Percentiles rank a stretch among this genome's conserved stretches.
Evolutionary conservation across 345 rosid species (phyloP).

Genomic region (Citrus unshiu): DNA sequence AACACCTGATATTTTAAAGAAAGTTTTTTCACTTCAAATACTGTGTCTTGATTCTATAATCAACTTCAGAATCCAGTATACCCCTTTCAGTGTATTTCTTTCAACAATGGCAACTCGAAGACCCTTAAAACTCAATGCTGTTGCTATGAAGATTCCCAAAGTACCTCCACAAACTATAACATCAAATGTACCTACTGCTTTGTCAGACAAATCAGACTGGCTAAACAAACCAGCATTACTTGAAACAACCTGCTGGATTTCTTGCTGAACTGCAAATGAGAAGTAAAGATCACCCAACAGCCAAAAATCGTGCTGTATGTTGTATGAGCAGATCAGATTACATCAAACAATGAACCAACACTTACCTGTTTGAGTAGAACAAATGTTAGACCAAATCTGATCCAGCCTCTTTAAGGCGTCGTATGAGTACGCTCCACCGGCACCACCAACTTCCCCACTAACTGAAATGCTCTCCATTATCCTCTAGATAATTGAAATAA

Average conservation of each 20-base stretch:
- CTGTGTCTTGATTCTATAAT: constrained; percentile 7
- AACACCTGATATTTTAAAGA: constrained; percentile 19
- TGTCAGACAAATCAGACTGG: constrained; percentile 40
- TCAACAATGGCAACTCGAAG: constrained; percentile 79
- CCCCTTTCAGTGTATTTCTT: constrained; percentile 83
- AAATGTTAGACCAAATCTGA: constrained; percentile 67
- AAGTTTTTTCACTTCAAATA: constrained; percentile 3
- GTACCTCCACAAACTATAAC: constrained; percentile 93
- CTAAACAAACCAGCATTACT: constrained; percentile 44
- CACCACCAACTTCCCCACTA: constrained; percentile 84
- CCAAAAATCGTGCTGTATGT: background rate
- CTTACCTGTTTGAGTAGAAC: constrained; percentile 58
- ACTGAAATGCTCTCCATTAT: constrained; percentile 78
- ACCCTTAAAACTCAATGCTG: constrained; percentile 78
- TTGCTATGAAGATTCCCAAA: constrained; percentile 84
- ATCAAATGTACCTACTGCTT: constrained; percentile 57
- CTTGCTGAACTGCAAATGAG: constrained; percentile 43
- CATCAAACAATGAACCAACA: background rate
- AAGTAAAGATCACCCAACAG: background rate
- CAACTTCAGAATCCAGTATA: constrained; percentile 26
- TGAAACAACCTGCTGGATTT: constrained; percentile 61
- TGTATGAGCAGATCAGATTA: background rate
- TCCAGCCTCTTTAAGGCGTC: constrained; percentile 79
- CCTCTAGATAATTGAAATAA: constrained; percentile 47
- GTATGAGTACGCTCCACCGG: constrained; percentile 87